A percentile compares a stretch with the other conserved stretches of the same genome.
Evolutionary conservation across 148 eudicot genomes (phyloP).

Genomic region (Silene conica): DNA sequence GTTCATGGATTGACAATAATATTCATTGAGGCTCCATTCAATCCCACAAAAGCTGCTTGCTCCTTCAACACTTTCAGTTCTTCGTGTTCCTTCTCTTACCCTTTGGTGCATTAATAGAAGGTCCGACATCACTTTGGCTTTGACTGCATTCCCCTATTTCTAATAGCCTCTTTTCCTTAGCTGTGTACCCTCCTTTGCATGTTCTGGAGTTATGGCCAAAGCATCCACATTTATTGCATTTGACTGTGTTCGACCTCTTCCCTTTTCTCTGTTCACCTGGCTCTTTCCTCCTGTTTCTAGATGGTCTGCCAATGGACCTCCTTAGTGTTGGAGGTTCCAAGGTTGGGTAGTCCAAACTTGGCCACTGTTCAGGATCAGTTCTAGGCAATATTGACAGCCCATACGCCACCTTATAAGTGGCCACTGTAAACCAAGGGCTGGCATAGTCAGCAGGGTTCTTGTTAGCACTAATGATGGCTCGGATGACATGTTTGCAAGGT

Average conservation of each 20-base stretch:
- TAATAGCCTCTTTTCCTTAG: background rate
- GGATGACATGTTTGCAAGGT: background rate
- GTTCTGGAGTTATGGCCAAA: too few species aligned
- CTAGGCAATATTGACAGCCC: background rate
- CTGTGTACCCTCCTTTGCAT: background rate
- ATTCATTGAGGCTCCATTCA: too few species aligned
- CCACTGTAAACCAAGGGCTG: background rate
- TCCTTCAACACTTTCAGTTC: too few species aligned
- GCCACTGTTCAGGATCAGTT: background rate
- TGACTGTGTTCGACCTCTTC: background rate
- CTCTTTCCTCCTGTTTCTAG: background rate
- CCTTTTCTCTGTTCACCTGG: background rate
- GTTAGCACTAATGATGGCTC: background rate
- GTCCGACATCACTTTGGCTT: background rate
- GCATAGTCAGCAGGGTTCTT: background rate
- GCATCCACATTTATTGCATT: background rate
- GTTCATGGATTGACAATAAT: too few species aligned
- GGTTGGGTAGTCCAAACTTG: background rate
- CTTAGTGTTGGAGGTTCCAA: background rate
- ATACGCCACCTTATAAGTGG: background rate
- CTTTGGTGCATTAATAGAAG: background rate
- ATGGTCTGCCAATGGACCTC: background rate
- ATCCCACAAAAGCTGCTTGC: too few species aligned
- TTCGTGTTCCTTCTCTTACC: too few species aligned
- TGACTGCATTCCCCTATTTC: too few species aligned